Percentiles rank a stretch among this genome's conserved stretches.
Evolutionary conservation across 2,329 filamentous ascomycete genomes (phyloP).

Genomic region (Pseudopyricularia cyperi): DNA sequence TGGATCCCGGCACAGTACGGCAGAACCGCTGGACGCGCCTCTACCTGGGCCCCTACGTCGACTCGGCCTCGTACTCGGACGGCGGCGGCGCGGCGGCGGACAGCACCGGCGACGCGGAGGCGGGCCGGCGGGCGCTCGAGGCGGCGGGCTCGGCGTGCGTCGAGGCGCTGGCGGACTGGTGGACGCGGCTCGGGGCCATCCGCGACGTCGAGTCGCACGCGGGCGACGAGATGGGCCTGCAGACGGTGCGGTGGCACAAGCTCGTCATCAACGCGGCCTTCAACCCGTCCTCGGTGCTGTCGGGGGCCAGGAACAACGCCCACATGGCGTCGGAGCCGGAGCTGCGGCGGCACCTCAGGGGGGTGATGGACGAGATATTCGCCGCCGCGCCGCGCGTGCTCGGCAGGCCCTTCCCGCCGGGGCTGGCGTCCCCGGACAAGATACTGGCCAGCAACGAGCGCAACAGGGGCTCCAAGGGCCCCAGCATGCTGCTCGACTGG

Average conservation of each 20-base stretch:
- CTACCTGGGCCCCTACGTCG: slow-evolving; percentile 52
- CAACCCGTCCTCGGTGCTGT: slow-evolving; percentile 59
- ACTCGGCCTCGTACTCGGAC: slow-evolving; percentile 15
- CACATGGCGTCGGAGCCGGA: slow-evolving; percentile 52
- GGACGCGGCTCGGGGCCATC: slow-evolving; percentile 43
- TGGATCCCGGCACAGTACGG: slow-evolving; percentile 44
- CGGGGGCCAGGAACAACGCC: slow-evolving; percentile 50
- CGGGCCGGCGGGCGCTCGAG: slow-evolving; percentile 4
- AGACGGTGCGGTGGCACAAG: slow-evolving; percentile 64
- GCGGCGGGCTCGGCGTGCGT: slow-evolving; percentile 26
- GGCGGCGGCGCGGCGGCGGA: slow-evolving; percentile 4
- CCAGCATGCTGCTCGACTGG: slow-evolving; percentile 60
- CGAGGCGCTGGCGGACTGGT: slow-evolving; percentile 36
- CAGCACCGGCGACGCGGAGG: slow-evolving; percentile 15
- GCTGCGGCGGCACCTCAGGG: slow-evolving; percentile 45
- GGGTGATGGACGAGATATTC: slow-evolving; percentile 59
- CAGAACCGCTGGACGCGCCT: slow-evolving; percentile 67
- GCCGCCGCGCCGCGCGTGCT: slow-evolving; percentile 49
- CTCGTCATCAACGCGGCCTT: slow-evolving; percentile 65
- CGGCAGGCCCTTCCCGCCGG: slow-evolving; percentile 43
- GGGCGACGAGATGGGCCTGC: slow-evolving; percentile 47
- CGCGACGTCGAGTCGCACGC: slow-evolving; percentile 48
- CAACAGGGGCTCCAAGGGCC: slow-evolving; percentile 46
- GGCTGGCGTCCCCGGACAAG: slow-evolving; percentile 48
- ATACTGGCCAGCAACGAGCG: slow-evolving; percentile 50